These are phyloP conservation scores for Begonia loranthoides DNA, from an alignment of 306 rosid species.

Conservation along the genomic window DNA sequence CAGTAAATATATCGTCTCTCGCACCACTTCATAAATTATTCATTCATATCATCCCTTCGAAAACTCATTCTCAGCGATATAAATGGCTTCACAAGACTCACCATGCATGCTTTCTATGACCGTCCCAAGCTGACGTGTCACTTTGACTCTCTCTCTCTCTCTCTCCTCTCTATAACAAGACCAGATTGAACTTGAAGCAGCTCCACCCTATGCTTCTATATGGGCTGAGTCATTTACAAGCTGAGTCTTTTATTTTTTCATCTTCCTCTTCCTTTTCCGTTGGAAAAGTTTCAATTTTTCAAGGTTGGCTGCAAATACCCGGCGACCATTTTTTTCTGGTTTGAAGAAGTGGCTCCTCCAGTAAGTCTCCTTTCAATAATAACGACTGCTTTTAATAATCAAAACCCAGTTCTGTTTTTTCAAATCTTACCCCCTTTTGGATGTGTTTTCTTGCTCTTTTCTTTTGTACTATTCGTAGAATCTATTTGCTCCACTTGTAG, in stretches of 20 bases:
- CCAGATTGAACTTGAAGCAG: slow-evolving; percentile 7
- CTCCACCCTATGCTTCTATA: neutral
- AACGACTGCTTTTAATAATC: slow-evolving; percentile 1
- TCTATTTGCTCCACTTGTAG: slow-evolving; percentile 11
- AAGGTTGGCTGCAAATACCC: slow-evolving; percentile 3
- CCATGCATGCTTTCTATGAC: slow-evolving; percentile 20
- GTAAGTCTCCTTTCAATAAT: slow-evolving; percentile 28
- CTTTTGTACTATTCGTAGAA: slow-evolving; percentile 4
- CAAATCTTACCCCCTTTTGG: neutral
- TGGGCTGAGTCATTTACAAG: slow-evolving; percentile 12
- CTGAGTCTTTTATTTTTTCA: slow-evolving; percentile 8
- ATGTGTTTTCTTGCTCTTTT: neutral
- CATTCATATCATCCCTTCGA: slow-evolving; percentile 3
- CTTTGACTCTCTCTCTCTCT: slow-evolving; percentile 38
- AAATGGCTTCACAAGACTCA: slow-evolving; percentile 38
- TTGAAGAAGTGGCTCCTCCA: slow-evolving; percentile 5
- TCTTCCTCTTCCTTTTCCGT: neutral
- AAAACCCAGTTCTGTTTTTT: neutral
- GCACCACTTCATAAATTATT: slow-evolving; percentile 2
- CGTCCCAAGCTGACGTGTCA: slow-evolving; percentile 23
- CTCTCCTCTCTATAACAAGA: slow-evolving; percentile 5
- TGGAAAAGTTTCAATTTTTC: neutral
- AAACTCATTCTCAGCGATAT: slow-evolving; percentile 7
- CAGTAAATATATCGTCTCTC: neutral
- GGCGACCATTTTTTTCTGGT: slow-evolving; percentile 12